A percentile compares a stretch with the other conserved stretches of the same genome.
These are phyloP conservation scores for Carex myosuroides DNA, from an alignment of 176 grass and related monocot species.

Conservation along the genomic window DNA sequence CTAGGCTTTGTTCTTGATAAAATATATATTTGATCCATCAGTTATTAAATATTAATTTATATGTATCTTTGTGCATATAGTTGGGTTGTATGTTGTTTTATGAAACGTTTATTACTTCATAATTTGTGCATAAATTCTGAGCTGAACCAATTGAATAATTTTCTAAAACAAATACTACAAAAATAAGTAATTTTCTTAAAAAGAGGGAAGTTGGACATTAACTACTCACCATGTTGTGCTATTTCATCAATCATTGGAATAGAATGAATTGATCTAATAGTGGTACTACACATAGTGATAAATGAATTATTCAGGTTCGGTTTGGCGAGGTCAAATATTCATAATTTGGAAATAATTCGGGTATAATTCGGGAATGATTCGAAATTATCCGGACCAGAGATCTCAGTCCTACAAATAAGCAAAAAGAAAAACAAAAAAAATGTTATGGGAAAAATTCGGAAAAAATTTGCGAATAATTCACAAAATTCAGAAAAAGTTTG, in stretches of 20 bases:
- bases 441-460: too few species aligned
- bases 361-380: too few species aligned
- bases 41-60: constrained; percentile 15
- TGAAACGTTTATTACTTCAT: not conserved
- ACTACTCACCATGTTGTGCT: not conserved
- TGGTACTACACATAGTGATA: not conserved
- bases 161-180: not conserved
- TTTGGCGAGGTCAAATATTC: too few species aligned
- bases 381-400: too few species aligned
- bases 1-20: constrained; percentile 92
- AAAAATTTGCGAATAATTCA: too few species aligned
- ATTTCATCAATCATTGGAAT: constrained; percentile 7
- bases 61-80: constrained; percentile 22
- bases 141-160: not conserved
- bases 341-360: too few species aligned
- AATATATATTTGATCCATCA: not conserved
- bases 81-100: constrained; percentile 6
- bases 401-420: too few species aligned
- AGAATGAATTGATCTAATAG: not conserved
- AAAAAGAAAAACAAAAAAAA: too few species aligned
- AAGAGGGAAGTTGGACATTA: not conserved
- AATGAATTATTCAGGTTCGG: too few species aligned
- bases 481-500: too few species aligned
- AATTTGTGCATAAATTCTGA: constrained; percentile 21
- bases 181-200: not conserved